These are phyloP conservation scores for Mycena chlorophos DNA, from an alignment of 768 basidiomycete species.

Conservation along the genomic window DNA sequence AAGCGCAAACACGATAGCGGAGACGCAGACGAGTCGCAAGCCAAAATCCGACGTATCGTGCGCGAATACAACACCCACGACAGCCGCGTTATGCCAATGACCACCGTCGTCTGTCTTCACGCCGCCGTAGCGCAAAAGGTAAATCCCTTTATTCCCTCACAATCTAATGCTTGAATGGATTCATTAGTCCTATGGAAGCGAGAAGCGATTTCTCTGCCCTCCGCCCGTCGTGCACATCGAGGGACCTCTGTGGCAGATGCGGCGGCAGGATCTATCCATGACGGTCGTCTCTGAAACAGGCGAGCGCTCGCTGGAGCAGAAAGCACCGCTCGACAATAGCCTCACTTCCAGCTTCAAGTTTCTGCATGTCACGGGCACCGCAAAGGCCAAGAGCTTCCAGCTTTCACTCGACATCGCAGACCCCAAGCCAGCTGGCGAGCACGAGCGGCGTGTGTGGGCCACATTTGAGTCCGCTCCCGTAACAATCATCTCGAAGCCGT, in stretches of 20 bases:
- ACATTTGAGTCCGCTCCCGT: slow-evolving; percentile 91
- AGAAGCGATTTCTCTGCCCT: slow-evolving; percentile 92
- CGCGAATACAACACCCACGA: slow-evolving; percentile 81
- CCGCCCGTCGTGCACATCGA: slow-evolving; percentile 93
- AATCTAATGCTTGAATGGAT: too few species aligned
- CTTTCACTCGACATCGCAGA: slow-evolving; percentile 84
- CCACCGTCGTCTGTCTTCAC: slow-evolving; percentile 86
- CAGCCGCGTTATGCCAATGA: slow-evolving; percentile 80
- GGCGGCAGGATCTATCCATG: slow-evolving; percentile 80
- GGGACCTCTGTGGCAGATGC: slow-evolving; percentile 84
- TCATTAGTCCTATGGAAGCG: slow-evolving; percentile 92
- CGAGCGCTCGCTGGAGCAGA: slow-evolving; percentile 82
- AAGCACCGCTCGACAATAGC: slow-evolving; percentile 77
- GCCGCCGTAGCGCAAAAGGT: slow-evolving; percentile 95
- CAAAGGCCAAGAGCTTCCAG: slow-evolving; percentile 88
- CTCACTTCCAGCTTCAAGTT: slow-evolving; percentile 91
- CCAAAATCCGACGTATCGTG: slow-evolving; percentile 82
- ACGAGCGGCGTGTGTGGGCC: slow-evolving; percentile 78
- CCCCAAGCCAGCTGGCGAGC: slow-evolving; percentile 53
- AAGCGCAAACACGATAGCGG: slow-evolving; percentile 79
- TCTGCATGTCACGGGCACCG: slow-evolving; percentile 83
- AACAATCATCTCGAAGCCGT: slow-evolving; percentile 94
- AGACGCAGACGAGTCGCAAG: slow-evolving; percentile 64
- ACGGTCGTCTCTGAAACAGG: slow-evolving; percentile 82
- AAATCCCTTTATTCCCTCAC: too few species aligned